Evolutionary conservation across 1,284 basidiomycete genomes (phyloP), one percentile per base, ranked within the genome.

Genomic region (Coniferiporia weirii): DNA sequence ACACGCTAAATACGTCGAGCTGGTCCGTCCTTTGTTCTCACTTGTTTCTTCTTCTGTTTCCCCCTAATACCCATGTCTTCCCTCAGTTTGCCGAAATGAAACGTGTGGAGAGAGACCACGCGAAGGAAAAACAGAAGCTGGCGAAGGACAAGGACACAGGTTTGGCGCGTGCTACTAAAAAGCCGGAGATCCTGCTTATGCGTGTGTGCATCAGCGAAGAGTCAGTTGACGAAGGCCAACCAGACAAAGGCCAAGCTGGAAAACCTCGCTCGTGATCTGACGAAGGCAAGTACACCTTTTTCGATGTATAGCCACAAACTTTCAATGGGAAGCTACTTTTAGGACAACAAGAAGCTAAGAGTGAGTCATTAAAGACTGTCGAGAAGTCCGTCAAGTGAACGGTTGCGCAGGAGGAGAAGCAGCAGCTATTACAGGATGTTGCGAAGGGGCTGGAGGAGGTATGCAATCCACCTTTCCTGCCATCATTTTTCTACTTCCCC

Each of bases 221-320:
- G 83, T 59, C 89, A 91, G 68, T 75, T 91, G 56, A 89, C 87
- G 9, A 92, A 92, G 71, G 85, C 87, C 27, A 92, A 91, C 67
- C 87, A 91, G 73, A 87, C 87, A 20, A 90, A 91, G 75, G 81
- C 83, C n/a, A 92, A 88, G 75, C 89, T 92, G 80, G 89, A 92
- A 73, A 91, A 86, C 68, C 77, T 92, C 43, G 89, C 89, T 54
- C 81, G 89, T 59, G 90, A 92, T 73, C 72, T 92, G 64, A 89
- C 91, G 75, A 92, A 92, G 80, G 89, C 89, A 68, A 64, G 70
- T 56, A 54, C 35, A 54, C 48, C 2, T 27, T 27, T 27, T 27
- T 27, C 27, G 27, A 27, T 5, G 27, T 27, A 27, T 27, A 27
- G 27, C 27, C 27, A 27, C 27, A 27, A 27, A 27, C 27, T 27